phyloP scores from a whole-genome alignment of 306 rosid species.

The Cucumis hystrix region DNA sequence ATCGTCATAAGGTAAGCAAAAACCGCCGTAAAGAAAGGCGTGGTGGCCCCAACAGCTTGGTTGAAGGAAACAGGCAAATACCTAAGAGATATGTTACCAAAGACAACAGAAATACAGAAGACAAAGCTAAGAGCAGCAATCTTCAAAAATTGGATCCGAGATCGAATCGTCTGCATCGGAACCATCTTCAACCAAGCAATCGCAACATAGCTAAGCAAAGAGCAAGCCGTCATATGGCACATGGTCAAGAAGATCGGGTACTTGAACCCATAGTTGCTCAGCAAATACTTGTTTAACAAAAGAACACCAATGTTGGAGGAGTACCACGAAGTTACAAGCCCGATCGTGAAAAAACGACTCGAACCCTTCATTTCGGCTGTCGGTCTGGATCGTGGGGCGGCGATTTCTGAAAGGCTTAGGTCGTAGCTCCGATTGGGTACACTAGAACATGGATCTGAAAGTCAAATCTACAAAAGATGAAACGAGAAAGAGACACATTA shows the following conservation, averaged over 20 bases:
- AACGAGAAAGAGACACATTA: conserved; percentile 10
- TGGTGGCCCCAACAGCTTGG: conserved; percentile 94
- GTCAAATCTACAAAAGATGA: conserved; percentile 22
- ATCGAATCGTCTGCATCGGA: conserved; percentile 87
- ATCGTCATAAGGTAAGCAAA: conserved; percentile 83
- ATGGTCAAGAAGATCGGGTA: conserved; percentile 98
- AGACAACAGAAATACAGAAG: conserved; percentile 88
- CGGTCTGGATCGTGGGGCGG: conserved; percentile 37
- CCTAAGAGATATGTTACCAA: conserved; percentile 82
- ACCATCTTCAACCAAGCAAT: conserved; percentile 95
- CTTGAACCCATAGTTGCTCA: conserved; percentile 92
- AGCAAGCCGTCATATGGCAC: conserved; percentile 99
- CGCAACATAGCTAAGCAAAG: conserved; percentile 79
- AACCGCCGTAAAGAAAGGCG: conserved; percentile 93
- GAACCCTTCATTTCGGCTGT: conserved; percentile 42
- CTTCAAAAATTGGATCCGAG: conserved; percentile 79
- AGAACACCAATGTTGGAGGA: conserved; percentile 94
- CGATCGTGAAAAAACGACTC: conserved; percentile 74
- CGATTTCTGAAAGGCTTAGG: neutral
- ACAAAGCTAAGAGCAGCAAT: conserved; percentile 71
- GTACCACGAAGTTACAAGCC: conserved; percentile 75
- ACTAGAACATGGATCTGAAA: conserved; percentile 29
- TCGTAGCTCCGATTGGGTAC: conserved; percentile 20
- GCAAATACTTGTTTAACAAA: conserved; percentile 78
- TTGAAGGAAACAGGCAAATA: conserved; percentile 86